A percentile compares a stretch with the other conserved stretches of the same genome.
Evolutionary conservation across 1,284 basidiomycete genomes (phyloP).

Genomic region (Quambalaria eucalypti): DNA sequence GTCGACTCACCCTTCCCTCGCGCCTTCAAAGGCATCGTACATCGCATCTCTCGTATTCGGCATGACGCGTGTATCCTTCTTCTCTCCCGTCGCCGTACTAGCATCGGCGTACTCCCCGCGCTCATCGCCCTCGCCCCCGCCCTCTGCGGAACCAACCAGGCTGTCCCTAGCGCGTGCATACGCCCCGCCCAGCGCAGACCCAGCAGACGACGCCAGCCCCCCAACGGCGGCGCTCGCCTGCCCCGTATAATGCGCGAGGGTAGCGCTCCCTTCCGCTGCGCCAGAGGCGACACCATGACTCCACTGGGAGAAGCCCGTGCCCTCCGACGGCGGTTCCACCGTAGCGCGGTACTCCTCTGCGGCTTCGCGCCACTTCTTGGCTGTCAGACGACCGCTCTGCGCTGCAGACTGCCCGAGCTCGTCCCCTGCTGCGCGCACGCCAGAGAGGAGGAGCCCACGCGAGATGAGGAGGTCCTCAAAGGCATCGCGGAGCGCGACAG

Average conservation of each 20-base stretch:
- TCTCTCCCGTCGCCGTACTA: too few relatives aligned
- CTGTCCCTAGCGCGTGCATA: neutral
- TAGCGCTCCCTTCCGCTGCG: neutral
- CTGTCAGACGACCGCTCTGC: neutral
- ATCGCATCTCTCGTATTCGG: slow-evolving; percentile 1
- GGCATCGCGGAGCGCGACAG: neutral
- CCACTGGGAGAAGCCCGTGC: neutral
- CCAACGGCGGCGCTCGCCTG: neutral
- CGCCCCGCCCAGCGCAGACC: neutral
- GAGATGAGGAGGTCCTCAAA: slow-evolving; percentile 6
- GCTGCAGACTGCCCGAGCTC: slow-evolving; percentile 2
- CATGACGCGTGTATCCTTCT: neutral
- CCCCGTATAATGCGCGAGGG: neutral
- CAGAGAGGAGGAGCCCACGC: slow-evolving; percentile 3
- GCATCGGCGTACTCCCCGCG: too few relatives aligned
- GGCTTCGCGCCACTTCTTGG: neutral
- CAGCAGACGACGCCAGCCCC: neutral
- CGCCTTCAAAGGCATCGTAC: neutral
- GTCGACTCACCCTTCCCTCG: neutral
- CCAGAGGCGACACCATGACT: neutral
- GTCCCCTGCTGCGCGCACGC: slow-evolving; percentile 7
- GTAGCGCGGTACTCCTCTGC: too few relatives aligned
- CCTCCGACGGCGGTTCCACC: too few relatives aligned
- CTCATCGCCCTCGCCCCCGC: neutral
- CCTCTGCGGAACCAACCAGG: neutral